Base-by-base conservation (phyloP, 495 filamentous ascomycete species). In the Talaromyces wortmannii region DNA sequence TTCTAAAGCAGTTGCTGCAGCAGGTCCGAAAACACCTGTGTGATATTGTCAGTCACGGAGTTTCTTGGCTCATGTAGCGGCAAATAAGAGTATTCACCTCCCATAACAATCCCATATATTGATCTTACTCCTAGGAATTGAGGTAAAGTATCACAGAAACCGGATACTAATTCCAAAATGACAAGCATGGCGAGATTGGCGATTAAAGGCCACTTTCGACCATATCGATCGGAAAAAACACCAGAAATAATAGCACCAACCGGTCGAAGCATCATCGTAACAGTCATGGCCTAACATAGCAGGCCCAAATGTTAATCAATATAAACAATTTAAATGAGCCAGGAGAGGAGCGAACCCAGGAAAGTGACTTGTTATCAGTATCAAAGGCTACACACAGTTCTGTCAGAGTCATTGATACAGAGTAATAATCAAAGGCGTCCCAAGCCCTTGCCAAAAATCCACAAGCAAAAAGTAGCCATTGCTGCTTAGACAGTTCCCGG, bases 191-290 rank as follows among this genome's bases (percentile, higher is more conserved):
- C 11, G 50, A 88, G 86, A 66, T 90, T 89, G 61, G 86, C 66
- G 17, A 90, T 73, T 61, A 90, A 89, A 5, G 87, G 87, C 86
- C 87, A 90, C 65, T 88, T 90, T n/a, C 87, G 73, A 30, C 88
- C 88, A 57, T 85, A 91, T 31, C 87, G 76, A 74, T 91, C 87
- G 2, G 83, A 70, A 2, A 82, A 84, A 42, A 89, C 71, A 23
- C 87, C 87, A 60, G 90, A 90, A 29, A 81, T 57, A 52, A 86
- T 74, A 31, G 84, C 78, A 2, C 88, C 88, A 23, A 88, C 79
- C 3, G 84, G 85, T 47, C 86, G 73, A 62, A 89, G 78, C 87
- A 91, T 90, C 2, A 91, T 74, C 46, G 89, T 86, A 10, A 90
- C 72, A 0, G 87, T 91, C 59, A 91, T 90, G 32, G 87, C 87